Percentiles rank a stretch among this genome's conserved stretches.
These are phyloP conservation scores for Favolaschia claudopus DNA, from an alignment of 768 basidiomycete genomes.

Conservation along the genomic window DNA sequence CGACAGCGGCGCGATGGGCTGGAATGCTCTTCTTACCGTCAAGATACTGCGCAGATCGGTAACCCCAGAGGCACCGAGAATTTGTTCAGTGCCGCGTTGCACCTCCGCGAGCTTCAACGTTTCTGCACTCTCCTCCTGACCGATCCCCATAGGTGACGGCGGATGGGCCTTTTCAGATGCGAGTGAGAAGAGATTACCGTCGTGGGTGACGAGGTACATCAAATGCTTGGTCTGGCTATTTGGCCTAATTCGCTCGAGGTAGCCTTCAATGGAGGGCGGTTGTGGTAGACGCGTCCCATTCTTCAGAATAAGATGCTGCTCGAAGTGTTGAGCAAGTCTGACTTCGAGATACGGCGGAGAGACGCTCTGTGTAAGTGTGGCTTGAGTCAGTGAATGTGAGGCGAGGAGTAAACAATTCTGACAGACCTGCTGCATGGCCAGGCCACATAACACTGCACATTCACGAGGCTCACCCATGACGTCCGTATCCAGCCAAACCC, in stretches of 20 bases:
- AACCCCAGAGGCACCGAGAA: conserved; percentile 70
- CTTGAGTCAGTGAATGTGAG: conserved; percentile 7
- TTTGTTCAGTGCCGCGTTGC: conserved; percentile 67
- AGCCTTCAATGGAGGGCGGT: conserved; percentile 88
- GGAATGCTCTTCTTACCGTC: conserved; percentile 69
- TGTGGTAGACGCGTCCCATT: conserved; percentile 64
- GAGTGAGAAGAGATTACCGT: conserved; percentile 75
- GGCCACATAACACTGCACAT: conserved; percentile 80
- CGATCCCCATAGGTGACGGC: conserved; percentile 71
- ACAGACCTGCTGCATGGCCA: conserved; percentile 74
- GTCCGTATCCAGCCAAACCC: conserved; percentile 82
- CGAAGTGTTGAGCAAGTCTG: conserved; percentile 74
- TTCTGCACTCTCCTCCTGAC: conserved; percentile 39
- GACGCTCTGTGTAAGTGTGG: conserved; percentile 10
- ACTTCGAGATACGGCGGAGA: conserved; percentile 71
- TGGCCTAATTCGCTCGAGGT: conserved; percentile 73
- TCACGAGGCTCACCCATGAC: conserved; percentile 65
- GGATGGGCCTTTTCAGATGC: conserved; percentile 62
- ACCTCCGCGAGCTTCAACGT: conserved; percentile 61
- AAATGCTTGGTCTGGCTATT: conserved; percentile 64
- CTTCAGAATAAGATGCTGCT: conserved; percentile 53
- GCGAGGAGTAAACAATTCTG: conserved; percentile 23
- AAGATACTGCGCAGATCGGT: conserved; percentile 77
- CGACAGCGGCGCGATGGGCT: conserved; percentile 44
- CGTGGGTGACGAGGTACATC: conserved; percentile 75